Base-by-base conservation (phyloP, 2,329 filamentous ascomycete genomes). In the Pseudohalonectria lignicola region DNA sequence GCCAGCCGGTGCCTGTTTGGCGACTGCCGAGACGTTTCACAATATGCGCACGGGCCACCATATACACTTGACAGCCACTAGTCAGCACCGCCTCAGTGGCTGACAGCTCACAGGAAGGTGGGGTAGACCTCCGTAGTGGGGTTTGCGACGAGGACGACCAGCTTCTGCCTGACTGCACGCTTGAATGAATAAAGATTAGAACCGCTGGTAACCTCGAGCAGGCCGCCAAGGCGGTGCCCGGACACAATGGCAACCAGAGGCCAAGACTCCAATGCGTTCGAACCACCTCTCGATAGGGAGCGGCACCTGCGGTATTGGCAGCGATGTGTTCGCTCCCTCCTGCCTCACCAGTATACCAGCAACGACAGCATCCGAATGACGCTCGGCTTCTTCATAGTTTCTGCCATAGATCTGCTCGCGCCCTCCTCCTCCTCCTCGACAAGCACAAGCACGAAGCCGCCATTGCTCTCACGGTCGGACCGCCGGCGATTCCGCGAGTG, bases 311-410 rank as follows among this genome's bases (percentile, higher is more conserved):
- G 82, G 54, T 98, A 95, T 71, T 98, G 88, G 81, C 76, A 87
- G 47, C 80, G 88, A 54, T 95, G 90, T 57, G 73, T 92, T 46
- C 82, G 82, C 55, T 82, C 80, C 18, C 73, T 82, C 44, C 77
- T 98, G 6, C 92, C 92, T 0, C 72, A 79, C 33, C 71, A 76
- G 45, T 98, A 96, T 65, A 93, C 85, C 13, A 71, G 79, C 55
- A 92, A 83, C 57, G 92, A 98, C 63, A 86, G 86, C 48, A 90
- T 82, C 51, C 87, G 92, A 51, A 82, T 96, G 66, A 83, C 82
- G 5, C 76, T 96, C 39, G 87, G 79, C 47, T 94, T 82, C 66
- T 94, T 98, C 66, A 88, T 82, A 47, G 64, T 96, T 50, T 82
- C 86, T 7, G 86, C 86, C 2, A 70, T 94, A 35, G 86, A 94